Conservation (phyloP, 2,329 filamentous ascomycete species). For the Fusarium succisae region DNA sequence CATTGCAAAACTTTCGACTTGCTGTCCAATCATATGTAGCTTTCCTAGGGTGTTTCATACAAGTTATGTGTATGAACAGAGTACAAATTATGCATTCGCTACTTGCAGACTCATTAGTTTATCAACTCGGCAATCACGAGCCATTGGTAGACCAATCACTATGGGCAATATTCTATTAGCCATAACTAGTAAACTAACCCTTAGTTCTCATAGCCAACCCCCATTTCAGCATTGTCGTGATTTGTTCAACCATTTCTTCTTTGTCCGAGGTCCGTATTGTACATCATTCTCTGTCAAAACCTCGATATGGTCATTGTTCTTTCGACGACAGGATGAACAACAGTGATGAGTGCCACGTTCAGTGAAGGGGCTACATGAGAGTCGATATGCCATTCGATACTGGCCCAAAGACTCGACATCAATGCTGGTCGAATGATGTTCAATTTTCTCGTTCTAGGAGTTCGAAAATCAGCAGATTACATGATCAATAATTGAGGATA, state of each 20-base stretch:
- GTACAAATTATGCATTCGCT: background rate
- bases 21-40: background rate
- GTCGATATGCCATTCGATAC: fast-evolving
- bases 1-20: background rate
- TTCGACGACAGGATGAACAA: too few relatives aligned
- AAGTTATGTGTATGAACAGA: background rate
- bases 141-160: fast-evolving
- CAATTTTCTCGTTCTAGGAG: fast-evolving
- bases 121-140: fast-evolving
- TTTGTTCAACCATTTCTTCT: background rate
- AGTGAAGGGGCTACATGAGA: background rate
- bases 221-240: too few relatives aligned
- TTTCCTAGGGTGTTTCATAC: too few relatives aligned
- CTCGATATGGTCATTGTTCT: background rate
- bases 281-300: background rate
- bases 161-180: fast-evolving
- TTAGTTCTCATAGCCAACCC: too few relatives aligned
- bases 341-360: background rate
- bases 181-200: fast-evolving
- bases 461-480: background rate
- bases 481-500: background rate
- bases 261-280: fast-evolving
- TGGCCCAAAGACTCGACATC: background rate
- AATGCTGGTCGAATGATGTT: background rate
- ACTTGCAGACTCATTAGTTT: background rate